These are phyloP conservation scores for Talinum fruticosum DNA, from an alignment of 148 eudicot genomes.

Conservation along the genomic window DNA sequence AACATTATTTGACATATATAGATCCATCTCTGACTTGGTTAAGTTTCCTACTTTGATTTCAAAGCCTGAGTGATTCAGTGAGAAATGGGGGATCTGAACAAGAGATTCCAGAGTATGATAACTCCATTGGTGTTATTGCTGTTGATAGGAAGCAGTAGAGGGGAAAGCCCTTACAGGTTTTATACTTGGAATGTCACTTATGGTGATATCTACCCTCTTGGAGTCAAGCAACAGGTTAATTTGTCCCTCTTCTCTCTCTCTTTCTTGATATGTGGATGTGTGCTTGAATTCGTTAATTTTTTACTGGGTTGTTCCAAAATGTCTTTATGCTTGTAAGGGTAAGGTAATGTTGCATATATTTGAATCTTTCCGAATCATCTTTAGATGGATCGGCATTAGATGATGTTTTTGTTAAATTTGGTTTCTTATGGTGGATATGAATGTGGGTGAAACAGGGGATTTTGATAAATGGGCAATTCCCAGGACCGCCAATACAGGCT, in stretches of 20 bases:
- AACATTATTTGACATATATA: neutral
- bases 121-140: slow-evolving; percentile 2
- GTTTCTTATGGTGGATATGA: neutral
- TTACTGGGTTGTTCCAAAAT: too few species aligned
- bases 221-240: slow-evolving; percentile 28
- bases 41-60: neutral
- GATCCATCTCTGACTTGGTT: neutral
- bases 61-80: slow-evolving; percentile 14
- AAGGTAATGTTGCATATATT: too few species aligned
- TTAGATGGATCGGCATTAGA: neutral
- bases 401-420: neutral
- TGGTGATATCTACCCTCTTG: slow-evolving; percentile 31
- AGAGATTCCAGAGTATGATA: neutral
- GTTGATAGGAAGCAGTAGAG: slow-evolving; percentile 5
- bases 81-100: slow-evolving; percentile 6
- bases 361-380: too few species aligned
- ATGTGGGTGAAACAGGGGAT: slow-evolving; percentile 43
- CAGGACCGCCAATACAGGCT: slow-evolving; percentile 51
- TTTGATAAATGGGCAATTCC: slow-evolving; percentile 67
- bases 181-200: slow-evolving; percentile 31
- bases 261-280: neutral
- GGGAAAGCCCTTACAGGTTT: slow-evolving; percentile 33
- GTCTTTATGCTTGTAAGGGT: too few species aligned
- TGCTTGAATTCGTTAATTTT: too few species aligned
- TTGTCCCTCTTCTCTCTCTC: too few species aligned